A percentile compares a stretch with the other conserved stretches of the same genome.
Conservation (phyloP, 176 grass and related monocot genomes). For the Poa annua region DNA sequence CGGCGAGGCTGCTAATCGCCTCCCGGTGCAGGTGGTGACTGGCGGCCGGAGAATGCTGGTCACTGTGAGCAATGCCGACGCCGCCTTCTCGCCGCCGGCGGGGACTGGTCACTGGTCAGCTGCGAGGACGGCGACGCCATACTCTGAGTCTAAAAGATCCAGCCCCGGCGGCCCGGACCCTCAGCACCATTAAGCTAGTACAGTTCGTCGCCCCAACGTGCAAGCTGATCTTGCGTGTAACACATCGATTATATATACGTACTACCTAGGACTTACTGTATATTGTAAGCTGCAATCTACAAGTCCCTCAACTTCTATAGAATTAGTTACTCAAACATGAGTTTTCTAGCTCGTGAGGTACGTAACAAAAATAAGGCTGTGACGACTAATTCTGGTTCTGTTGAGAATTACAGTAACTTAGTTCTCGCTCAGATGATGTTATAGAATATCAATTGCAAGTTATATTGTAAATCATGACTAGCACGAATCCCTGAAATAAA, state of each 20-base stretch:
- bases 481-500: too few relatives aligned
- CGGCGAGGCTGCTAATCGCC: neutral
- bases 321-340: neutral
- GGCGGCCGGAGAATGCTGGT: slow-evolving; percentile 42
- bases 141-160: slow-evolving; percentile 54
- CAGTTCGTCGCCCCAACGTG: neutral
- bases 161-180: slow-evolving; percentile 68
- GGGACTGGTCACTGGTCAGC: neutral
- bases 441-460: too few relatives aligned
- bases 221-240: neutral
- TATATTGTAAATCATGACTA: too few relatives aligned
- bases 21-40: neutral
- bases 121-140: neutral
- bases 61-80: neutral
- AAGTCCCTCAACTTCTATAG: neutral
- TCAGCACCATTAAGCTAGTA: slow-evolving; percentile 54
- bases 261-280: neutral
- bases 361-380: too few relatives aligned
- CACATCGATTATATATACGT: neutral
- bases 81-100: neutral
- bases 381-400: too few relatives aligned
- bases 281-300: neutral
- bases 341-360: neutral
- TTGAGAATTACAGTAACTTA: too few relatives aligned
- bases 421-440: too few relatives aligned